Percentiles rank a stretch among this genome's conserved stretches.
Evolutionary conservation across 768 basidiomycete genomes (phyloP).

Genomic region (Mycena polygramma): DNA sequence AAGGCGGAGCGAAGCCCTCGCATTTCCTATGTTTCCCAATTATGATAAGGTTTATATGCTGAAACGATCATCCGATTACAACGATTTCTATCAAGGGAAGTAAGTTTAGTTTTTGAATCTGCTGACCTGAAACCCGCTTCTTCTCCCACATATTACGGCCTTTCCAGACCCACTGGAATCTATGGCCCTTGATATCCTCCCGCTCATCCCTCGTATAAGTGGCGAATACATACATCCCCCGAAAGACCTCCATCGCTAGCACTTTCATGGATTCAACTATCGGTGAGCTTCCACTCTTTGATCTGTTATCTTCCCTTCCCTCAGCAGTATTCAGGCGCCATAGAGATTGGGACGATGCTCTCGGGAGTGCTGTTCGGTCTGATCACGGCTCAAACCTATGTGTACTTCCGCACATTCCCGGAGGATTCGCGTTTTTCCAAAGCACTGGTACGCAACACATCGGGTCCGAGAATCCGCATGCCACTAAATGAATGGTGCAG

Average conservation of each 20-base stretch:
- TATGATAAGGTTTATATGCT: neutral
- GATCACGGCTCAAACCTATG: conserved; percentile 18
- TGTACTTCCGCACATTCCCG: conserved; percentile 13
- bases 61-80: neutral
- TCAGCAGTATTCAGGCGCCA: neutral
- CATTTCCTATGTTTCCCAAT: neutral
- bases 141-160: neutral
- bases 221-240: neutral
- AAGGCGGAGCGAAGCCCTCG: too few relatives aligned
- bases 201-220: conserved; percentile 5
- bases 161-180: too few relatives aligned
- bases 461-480: neutral
- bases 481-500: neutral
- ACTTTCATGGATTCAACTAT: conserved; percentile 15
- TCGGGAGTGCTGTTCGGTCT: conserved; percentile 20
- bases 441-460: neutral
- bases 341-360: conserved; percentile 20
- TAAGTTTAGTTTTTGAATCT: neutral
- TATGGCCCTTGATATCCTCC: neutral
- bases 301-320: too few relatives aligned
- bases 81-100: too few relatives aligned
- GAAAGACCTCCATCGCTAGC: too few relatives aligned
- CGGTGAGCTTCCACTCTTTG: neutral
- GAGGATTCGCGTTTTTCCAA: conserved; percentile 3
- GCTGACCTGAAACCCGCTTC: neutral